phyloP scores from a whole-genome alignment of 352 stramenopile genomes.

The Phytophthora brassicae region DNA sequence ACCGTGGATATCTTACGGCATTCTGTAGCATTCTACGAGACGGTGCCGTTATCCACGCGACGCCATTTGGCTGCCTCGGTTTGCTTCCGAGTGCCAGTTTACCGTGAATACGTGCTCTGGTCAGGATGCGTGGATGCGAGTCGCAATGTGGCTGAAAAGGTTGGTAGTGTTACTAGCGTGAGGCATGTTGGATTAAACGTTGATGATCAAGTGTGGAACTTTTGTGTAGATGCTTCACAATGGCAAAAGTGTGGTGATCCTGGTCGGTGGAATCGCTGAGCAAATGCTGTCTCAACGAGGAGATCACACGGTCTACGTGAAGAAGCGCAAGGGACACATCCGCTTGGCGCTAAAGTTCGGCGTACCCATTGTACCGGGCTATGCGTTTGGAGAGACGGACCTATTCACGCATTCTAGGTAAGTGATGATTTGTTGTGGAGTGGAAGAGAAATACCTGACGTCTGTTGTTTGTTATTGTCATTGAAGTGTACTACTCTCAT shows the following conservation, averaged over 20 bases:
- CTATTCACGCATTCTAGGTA: slow-evolving; percentile 82
- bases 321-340: slow-evolving; percentile 84
- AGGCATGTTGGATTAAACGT: neutral
- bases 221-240: slow-evolving; percentile 49
- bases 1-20: neutral
- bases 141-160: slow-evolving; percentile 61
- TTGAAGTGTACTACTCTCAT: slow-evolving; percentile 55
- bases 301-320: slow-evolving; percentile 78
- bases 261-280: slow-evolving; percentile 81
- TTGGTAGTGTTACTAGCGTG: slow-evolving; percentile 2
- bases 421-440: neutral
- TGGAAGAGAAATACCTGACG: neutral
- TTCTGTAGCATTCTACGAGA: slow-evolving; percentile 64
- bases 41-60: slow-evolving; percentile 57
- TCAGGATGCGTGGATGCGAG: slow-evolving; percentile 75
- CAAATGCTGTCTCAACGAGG: slow-evolving; percentile 77
- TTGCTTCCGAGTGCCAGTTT: slow-evolving; percentile 76
- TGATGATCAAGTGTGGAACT: neutral
- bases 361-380: slow-evolving; percentile 71
- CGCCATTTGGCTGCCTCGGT: slow-evolving; percentile 74
- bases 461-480: neutral
- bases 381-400: slow-evolving; percentile 84
- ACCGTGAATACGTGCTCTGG: slow-evolving; percentile 78
- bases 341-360: slow-evolving; percentile 77
- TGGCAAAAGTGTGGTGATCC: slow-evolving; percentile 78